Conservation (phyloP, 805 yeast genomes). For the Allodekkera sacchari region DNA sequence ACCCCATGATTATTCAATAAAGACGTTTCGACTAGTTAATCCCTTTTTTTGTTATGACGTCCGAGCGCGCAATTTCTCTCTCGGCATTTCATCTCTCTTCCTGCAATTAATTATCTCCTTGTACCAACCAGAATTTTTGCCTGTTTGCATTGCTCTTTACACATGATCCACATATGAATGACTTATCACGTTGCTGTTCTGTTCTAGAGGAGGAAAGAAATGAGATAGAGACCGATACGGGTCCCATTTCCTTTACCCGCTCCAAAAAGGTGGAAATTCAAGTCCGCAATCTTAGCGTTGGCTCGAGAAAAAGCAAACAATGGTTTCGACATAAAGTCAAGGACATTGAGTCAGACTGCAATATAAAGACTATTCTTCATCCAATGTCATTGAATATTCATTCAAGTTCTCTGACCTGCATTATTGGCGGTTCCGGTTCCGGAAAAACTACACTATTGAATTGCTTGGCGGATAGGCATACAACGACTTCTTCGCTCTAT, state of each 20-base stretch:
- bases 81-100: too few relatives aligned
- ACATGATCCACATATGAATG: too few relatives aligned
- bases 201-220: too few relatives aligned
- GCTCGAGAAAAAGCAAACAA: conserved; percentile 5
- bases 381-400: conserved; percentile 53
- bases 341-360: conserved; percentile 14
- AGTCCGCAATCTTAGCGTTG: conserved; percentile 19
- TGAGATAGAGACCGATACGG: not conserved
- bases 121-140: too few relatives aligned
- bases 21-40: too few relatives aligned
- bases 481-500: conserved; percentile 23
- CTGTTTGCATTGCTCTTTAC: too few relatives aligned
- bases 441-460: conserved; percentile 80
- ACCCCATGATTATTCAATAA: too few relatives aligned
- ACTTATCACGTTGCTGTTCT: too few relatives aligned
- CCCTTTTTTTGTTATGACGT: too few relatives aligned
- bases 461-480: conserved; percentile 44
- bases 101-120: too few relatives aligned
- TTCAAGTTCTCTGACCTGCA: conserved; percentile 61
- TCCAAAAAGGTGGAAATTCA: conserved; percentile 18
- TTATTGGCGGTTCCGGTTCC: conserved; percentile 82
- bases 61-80: too few relatives aligned
- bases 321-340: not conserved
- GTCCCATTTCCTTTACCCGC: conserved; percentile 18
- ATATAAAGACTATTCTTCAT: conserved; percentile 32